These are phyloP conservation scores for Ustilago hordei DNA, from an alignment of 1,284 basidiomycete genomes.

Conservation along the genomic window DNA sequence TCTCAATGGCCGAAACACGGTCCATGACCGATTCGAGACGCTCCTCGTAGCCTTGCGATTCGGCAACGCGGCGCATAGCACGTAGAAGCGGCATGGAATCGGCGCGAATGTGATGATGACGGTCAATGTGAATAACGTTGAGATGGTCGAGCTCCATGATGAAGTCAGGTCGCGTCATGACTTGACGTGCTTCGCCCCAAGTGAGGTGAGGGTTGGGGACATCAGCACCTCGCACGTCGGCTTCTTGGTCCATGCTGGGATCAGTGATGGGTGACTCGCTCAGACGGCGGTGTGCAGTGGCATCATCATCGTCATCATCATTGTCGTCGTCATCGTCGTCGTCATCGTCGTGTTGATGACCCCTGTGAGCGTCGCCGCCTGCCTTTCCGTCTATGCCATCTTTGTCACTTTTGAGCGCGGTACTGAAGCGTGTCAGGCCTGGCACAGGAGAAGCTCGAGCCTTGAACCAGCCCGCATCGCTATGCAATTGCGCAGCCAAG, in stretches of 20 bases:
- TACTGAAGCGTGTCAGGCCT: slow-evolving; percentile 39
- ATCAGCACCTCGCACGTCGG: slow-evolving; percentile 51
- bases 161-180: slow-evolving; percentile 65
- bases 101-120: slow-evolving; percentile 62
- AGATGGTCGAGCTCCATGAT: slow-evolving; percentile 59
- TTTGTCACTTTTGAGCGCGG: background rate
- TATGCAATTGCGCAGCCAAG: slow-evolving; percentile 45
- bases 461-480: slow-evolving; percentile 50
- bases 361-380: slow-evolving; percentile 3
- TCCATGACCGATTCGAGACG: slow-evolving; percentile 65
- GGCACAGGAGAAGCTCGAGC: slow-evolving; percentile 39
- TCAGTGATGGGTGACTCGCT: slow-evolving; percentile 51
- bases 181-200: slow-evolving; percentile 64
- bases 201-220: slow-evolving; percentile 63
- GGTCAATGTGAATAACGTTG: slow-evolving; percentile 62
- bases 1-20: slow-evolving; percentile 63
- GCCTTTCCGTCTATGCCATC: slow-evolving; percentile 3
- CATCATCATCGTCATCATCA: slow-evolving; percentile 40
- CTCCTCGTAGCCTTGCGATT: slow-evolving; percentile 57
- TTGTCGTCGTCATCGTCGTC: too few relatives aligned
- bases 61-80: slow-evolving; percentile 56
- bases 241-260: slow-evolving; percentile 52
- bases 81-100: slow-evolving; percentile 64
- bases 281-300: slow-evolving; percentile 22
- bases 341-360: slow-evolving; percentile 20